These are phyloP conservation scores for Lecanicillium sp. DNA, from an alignment of 2,329 filamentous ascomycete species.

Conservation along the genomic window DNA sequence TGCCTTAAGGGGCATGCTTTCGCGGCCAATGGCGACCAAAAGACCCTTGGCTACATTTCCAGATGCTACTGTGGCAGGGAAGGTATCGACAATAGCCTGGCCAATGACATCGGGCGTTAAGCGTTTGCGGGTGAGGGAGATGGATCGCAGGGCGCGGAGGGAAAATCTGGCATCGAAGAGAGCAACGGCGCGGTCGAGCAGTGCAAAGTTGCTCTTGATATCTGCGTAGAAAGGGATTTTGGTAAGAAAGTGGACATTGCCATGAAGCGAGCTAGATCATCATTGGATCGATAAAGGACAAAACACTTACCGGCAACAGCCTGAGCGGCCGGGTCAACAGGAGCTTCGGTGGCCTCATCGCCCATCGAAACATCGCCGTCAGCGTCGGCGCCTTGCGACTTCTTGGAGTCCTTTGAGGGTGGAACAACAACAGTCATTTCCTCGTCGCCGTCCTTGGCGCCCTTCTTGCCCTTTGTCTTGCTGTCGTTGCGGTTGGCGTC, in stretches of 20 bases:
- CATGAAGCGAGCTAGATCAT: constrained; percentile 3
- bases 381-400: constrained; percentile 49
- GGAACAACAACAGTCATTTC: constrained; percentile 79
- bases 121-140: constrained; percentile 90
- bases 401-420: constrained; percentile 56
- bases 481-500: constrained; percentile 65
- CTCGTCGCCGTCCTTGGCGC: constrained; percentile 58
- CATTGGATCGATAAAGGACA: neutral
- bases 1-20: constrained; percentile 52
- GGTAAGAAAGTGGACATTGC: constrained; percentile 13
- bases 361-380: constrained; percentile 68
- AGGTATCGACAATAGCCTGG: constrained; percentile 74
- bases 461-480: constrained; percentile 60
- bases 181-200: constrained; percentile 84
- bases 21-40: constrained; percentile 59
- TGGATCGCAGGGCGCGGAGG: constrained; percentile 85
- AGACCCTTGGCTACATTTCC: constrained; percentile 61
- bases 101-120: constrained; percentile 74
- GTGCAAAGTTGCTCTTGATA: constrained; percentile 87
- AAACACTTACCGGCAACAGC: constrained; percentile 46
- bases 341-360: constrained; percentile 47
- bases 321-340: constrained; percentile 52
- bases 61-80: constrained; percentile 52
- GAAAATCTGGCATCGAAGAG: constrained; percentile 95
- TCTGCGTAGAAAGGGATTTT: constrained; percentile 43